A percentile compares a stretch with the other conserved stretches of the same genome.
Conservation (phyloP, 192 early-diverging fungal genomes). For the Backusella mclennaniae region DNA sequence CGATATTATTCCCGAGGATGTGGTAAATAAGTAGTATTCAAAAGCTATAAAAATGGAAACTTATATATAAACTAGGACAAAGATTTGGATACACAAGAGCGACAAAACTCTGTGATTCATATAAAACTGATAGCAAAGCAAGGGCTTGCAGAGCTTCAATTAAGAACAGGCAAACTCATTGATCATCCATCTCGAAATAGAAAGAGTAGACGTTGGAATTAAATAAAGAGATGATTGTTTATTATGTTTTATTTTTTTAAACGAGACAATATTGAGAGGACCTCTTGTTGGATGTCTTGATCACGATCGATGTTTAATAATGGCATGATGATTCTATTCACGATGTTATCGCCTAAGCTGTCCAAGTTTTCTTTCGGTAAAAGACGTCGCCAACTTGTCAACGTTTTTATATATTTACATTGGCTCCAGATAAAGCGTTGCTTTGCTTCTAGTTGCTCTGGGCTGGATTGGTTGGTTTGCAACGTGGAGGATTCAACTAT, state of each 20-base stretch:
- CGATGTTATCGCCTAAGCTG: neutral
- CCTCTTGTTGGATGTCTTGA: conserved; percentile 7
- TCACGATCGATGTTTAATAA: conserved; percentile 12
- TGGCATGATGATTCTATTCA: conserved; percentile 19
- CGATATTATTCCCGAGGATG: conserved; percentile 71
- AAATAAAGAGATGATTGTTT: neutral
- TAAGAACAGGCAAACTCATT: conserved; percentile 10
- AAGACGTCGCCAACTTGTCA: conserved; percentile 12
- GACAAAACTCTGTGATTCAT: conserved; percentile 70
- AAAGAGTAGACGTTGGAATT: conserved; percentile 15
- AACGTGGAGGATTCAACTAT: conserved; percentile 9
- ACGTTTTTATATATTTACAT: conserved; percentile 25
- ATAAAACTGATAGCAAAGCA: conserved; percentile 54
- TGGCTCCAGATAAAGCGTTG: conserved; percentile 30
- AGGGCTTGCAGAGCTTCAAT: conserved; percentile 15
- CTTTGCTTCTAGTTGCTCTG: conserved; percentile 7
- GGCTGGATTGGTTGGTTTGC: neutral
- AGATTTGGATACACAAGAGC: conserved; percentile 54
- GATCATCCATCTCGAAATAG: conserved; percentile 22
- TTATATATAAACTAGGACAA: conserved; percentile 32
- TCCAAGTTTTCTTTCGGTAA: conserved; percentile 1
- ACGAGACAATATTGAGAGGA: neutral
- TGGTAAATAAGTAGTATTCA: conserved; percentile 33
- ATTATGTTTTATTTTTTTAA: conserved; percentile 16
- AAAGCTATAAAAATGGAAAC: neutral